phyloP scores from a whole-genome alignment of 495 filamentous ascomycete genomes.

The Thozetella sp. region DNA sequence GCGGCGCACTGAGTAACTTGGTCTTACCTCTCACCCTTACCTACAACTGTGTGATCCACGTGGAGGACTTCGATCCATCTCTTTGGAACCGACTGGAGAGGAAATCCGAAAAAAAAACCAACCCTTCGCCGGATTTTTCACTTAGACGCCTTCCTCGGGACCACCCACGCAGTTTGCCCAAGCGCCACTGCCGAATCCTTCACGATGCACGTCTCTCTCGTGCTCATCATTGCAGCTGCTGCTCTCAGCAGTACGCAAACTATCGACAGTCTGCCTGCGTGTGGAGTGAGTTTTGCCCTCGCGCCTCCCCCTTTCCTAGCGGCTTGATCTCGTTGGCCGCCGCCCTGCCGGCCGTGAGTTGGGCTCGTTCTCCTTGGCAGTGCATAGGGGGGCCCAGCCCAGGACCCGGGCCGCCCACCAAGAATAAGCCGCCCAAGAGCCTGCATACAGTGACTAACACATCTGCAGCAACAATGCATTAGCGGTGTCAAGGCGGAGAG shows the following conservation, averaged over 20 bases:
- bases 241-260: slow-evolving; percentile 17
- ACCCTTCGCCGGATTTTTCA: too few relatives aligned
- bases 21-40: not conserved
- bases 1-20: not conserved
- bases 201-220: slow-evolving; percentile 7
- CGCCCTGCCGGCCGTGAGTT: not conserved
- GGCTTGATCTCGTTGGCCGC: not conserved
- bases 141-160: too few relatives aligned
- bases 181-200: slow-evolving; percentile 18
- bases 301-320: not conserved
- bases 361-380: not conserved
- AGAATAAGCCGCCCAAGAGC: not conserved
- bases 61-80: not conserved
- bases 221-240: slow-evolving; percentile 20
- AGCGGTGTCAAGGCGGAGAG: slow-evolving; percentile 8
- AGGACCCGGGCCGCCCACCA: not conserved
- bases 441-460: slow-evolving; percentile 16
- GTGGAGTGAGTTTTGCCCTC: slow-evolving; percentile 22
- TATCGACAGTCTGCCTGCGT: slow-evolving; percentile 18
- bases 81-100: too few relatives aligned
- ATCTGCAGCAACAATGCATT: slow-evolving; percentile 20
- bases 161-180: not conserved
- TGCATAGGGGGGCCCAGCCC: not conserved
- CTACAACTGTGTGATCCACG: not conserved
- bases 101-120: too few relatives aligned